These are phyloP conservation scores for Fonsecaea pedrosoi DNA, from an alignment of 2,329 filamentous ascomycete species.

Conservation along the genomic window DNA sequence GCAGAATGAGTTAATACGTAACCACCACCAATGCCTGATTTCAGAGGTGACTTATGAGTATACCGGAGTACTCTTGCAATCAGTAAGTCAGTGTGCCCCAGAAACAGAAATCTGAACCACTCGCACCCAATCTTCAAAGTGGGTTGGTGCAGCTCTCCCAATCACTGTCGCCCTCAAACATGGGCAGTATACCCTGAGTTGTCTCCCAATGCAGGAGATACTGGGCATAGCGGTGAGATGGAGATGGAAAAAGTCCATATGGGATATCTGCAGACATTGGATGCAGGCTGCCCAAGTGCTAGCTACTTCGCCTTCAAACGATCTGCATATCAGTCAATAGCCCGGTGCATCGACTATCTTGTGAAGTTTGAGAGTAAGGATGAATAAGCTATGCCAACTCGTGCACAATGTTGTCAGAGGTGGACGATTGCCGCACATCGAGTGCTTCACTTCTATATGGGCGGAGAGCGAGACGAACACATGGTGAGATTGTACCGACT, in stretches of 20 bases:
- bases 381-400: background rate
- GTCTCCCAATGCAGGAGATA: background rate
- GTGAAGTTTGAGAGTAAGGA: background rate
- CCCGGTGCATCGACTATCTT: background rate
- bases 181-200: background rate
- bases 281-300: background rate
- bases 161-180: background rate
- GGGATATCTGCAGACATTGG: background rate
- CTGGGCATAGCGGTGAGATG: background rate
- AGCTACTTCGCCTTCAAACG: background rate
- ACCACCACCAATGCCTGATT: background rate
- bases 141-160: background rate
- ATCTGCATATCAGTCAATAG: background rate
- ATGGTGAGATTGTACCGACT: background rate
- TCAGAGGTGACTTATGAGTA: background rate
- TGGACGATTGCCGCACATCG: background rate
- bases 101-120: too few species aligned
- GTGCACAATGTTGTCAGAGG: background rate
- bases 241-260: background rate
- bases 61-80: too few species aligned
- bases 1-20: background rate
- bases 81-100: too few species aligned
- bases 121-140: background rate
- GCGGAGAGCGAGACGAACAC: background rate
- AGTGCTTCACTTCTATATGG: background rate